phyloP scores from a whole-genome alignment of 2,329 filamentous ascomycete genomes.

The Hymenoscyphus salicellus region DNA sequence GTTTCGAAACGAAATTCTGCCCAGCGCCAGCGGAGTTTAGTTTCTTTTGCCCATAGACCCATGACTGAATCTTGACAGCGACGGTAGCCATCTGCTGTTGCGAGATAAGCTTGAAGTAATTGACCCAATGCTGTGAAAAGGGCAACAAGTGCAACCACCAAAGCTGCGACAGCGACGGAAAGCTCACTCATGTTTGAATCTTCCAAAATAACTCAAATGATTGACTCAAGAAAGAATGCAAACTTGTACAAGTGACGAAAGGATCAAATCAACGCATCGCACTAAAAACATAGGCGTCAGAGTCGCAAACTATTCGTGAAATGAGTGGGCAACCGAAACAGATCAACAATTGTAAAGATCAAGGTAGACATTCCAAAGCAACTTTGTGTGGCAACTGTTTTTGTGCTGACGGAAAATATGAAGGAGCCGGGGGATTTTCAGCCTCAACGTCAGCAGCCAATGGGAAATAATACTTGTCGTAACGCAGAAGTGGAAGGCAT shows the following conservation, averaged over 20 bases:
- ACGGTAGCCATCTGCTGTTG: slow-evolving; percentile 34
- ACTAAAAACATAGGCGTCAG: too few relatives aligned
- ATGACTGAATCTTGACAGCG: slow-evolving; percentile 33
- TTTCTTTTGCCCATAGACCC: slow-evolving; percentile 30
- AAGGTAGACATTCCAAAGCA: neutral
- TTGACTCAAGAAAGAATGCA: neutral
- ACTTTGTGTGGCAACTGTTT: too few relatives aligned
- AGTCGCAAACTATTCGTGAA: neutral
- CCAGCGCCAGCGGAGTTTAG: slow-evolving; percentile 24
- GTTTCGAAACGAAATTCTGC: slow-evolving; percentile 28
- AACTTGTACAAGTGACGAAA: neutral
- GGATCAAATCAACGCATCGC: neutral
- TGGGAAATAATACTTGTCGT: neutral
- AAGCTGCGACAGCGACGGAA: slow-evolving; percentile 26
- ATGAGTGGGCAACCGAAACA: neutral
- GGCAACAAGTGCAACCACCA: slow-evolving; percentile 32
- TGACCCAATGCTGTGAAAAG: slow-evolving; percentile 31
- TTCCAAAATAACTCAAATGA: neutral
- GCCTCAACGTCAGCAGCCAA: neutral
- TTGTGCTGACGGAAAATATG: neutral
- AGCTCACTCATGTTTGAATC: slow-evolving; percentile 2
- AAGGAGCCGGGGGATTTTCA: neutral
- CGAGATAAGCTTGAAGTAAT: slow-evolving; percentile 32
- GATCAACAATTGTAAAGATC: neutral
- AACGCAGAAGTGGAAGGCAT: neutral